Evolutionary conservation across 139 green algal species (phyloP).

Genomic region (Eudorina sp.): DNA sequence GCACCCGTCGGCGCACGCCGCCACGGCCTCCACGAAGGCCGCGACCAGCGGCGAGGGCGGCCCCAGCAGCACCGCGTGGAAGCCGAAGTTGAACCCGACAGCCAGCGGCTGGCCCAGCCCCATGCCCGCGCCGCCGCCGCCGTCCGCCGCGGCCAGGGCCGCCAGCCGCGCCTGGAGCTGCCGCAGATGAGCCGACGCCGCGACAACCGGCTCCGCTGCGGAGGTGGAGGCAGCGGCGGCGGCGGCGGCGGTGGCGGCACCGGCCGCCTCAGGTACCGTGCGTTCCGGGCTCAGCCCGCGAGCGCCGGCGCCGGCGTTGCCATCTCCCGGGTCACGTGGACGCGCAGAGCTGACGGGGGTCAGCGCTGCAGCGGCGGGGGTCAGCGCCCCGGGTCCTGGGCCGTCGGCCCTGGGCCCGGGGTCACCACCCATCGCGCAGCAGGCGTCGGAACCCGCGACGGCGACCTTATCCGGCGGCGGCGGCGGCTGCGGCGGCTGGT

Average conservation of each 20-base stretch:
- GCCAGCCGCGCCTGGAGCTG: background rate
- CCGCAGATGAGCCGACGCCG: background rate
- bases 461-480: too few relatives aligned
- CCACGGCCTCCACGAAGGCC: background rate
- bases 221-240: background rate
- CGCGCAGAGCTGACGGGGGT: too few relatives aligned
- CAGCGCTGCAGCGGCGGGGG: too few relatives aligned
- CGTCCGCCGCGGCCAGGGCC: background rate
- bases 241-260: background rate
- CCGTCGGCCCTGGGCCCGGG: too few relatives aligned
- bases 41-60: background rate
- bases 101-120: background rate
- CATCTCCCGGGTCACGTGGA: too few relatives aligned
- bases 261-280: background rate
- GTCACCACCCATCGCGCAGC: too few relatives aligned
- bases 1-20: background rate
- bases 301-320: too few relatives aligned
- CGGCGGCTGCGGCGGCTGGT: background rate
- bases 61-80: conserved; percentile 9
- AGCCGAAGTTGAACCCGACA: background rate
- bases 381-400: too few relatives aligned
- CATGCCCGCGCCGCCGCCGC: background rate
- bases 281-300: too few relatives aligned
- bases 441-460: too few relatives aligned
- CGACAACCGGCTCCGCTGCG: background rate